These are phyloP conservation scores for Pseudoneurospora amorphoporcata DNA, from an alignment of 495 filamentous ascomycete genomes.

Conservation along the genomic window DNA sequence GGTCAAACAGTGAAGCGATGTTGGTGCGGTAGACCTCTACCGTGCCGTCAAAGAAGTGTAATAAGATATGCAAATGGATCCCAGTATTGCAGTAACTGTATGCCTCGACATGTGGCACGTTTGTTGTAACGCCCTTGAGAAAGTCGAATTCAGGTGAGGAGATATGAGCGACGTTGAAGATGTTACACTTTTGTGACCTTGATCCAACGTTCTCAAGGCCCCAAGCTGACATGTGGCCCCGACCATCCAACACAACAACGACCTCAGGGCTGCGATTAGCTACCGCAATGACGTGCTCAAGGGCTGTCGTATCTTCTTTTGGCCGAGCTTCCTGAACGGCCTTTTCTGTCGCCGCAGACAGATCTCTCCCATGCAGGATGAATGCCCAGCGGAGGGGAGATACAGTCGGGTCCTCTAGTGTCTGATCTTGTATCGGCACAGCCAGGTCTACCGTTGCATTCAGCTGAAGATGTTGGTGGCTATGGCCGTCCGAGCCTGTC, in stretches of 20 bases:
- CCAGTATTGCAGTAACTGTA: conserved; percentile 58
- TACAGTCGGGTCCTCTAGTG: conserved; percentile 14
- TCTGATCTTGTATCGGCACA: conserved; percentile 56
- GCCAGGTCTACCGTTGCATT: conserved; percentile 78
- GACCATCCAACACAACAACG: conserved; percentile 72
- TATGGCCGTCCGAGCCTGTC: conserved; percentile 66
- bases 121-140: conserved; percentile 27
- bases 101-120: conserved; percentile 54
- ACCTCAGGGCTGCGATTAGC: conserved; percentile 81
- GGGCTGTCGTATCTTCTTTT: conserved; percentile 49
- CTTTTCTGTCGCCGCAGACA: conserved; percentile 63
- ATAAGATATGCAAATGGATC: conserved; percentile 61
- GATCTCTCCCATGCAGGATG: conserved; percentile 74
- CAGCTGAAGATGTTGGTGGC: conserved; percentile 58
- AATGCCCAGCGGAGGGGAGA: conserved; percentile 57
- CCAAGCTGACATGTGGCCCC: conserved; percentile 88
- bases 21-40: conserved; percentile 73
- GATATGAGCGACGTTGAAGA: conserved; percentile 84
- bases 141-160: conserved; percentile 55
- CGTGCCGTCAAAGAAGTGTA: conserved; percentile 79
- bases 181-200: conserved; percentile 54
- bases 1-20: conserved; percentile 74
- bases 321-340: conserved; percentile 50
- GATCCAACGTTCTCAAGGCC: conserved; percentile 82
- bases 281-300: conserved; percentile 80